Evolutionary conservation across 352 stramenopile genomes (phyloP), one percentile per base, ranked within the genome.

Genomic region (Phytophthora vignae): DNA sequence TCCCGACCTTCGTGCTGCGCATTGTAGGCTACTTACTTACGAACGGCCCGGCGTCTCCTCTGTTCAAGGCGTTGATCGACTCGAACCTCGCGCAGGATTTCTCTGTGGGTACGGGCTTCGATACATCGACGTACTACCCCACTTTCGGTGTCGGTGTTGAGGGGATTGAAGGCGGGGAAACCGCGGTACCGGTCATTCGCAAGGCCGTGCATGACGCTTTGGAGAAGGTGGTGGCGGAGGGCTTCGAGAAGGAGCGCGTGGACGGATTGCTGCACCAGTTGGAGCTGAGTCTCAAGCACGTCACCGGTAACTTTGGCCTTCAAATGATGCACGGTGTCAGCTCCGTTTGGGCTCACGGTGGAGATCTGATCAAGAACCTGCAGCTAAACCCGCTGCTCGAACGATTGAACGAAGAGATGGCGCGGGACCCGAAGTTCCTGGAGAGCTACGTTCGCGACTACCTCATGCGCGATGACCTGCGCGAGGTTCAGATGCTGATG

Each of bases 31-130:
- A 93, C 64, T 69, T 96, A 58, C 76, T 96, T 5, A 91, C 86
- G 14, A 91, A 93, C 74, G 89, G 89, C 1, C 84, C 89, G 36
- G 91, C 89, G 15, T 93, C 89, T 63, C 83, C 83, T n/a, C 69
- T 96, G 53, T 96, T 91, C 71, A 93, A 94, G 74, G 84, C 84
- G 9, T 71, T 96, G 44, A 95, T 96, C 44, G 85, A 92, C 55
- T 90, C 87, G 3, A 77, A 87, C 21, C 73, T 96, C 40, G 89
- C 89, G 5, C 83, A 91, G 52, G 89, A 96, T 62, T 95, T 95
- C 69, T 78, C 84, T 0, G 74, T 93, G 14, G 86, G 86, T 64
- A 94, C 87, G 25, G 89, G 89, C 27, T 91, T 96, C 60, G 87
- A 96, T 58, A 91, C 84, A 19, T 93, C 85, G 22, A 93, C 87